Evolutionary conservation across 805 yeast species (phyloP), one percentile per base, ranked within the genome.

Genomic region (Zygosaccharomyces lentus): DNA sequence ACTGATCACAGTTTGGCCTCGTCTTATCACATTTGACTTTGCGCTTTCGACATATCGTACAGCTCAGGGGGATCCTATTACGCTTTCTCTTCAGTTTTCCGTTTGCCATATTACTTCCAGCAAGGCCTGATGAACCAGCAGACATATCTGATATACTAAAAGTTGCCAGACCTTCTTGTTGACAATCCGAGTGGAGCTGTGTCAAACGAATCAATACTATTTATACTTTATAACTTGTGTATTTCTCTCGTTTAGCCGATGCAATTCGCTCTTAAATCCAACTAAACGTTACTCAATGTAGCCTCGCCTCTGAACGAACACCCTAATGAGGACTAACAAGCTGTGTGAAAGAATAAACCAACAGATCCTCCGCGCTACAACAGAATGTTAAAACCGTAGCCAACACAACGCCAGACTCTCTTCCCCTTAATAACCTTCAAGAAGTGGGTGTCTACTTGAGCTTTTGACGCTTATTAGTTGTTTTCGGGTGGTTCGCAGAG

Each of bases 1-100:
- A 78, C 46, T 76, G 77, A 7, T 75, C 68, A 59, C 83, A 78
- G 41, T 76, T 77, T 1, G 83, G 83, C 51, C 77, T 71, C 37
- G 70, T 69, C 49, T 72, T 70, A 52, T 72, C 76, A 62, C 77
- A 73, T 39, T 73, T 75, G 12, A 76, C 77, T 51, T 76, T 76
- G 45, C 78, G 61, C 54, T 72, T 66, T 47, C 78, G 68, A 55
- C 81, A 76, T 36, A 70, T 70, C 0, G 75, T 70, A 50, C 76
- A 72, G 48, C 73, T 69, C 37, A 75, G 63, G 3, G 79, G 75
- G 4, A 71, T 72, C 54, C 80, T 67, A 56, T 75, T 75, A 52
- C 80, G 65, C 50, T 66, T 71, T 47, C 71, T 61, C 43, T 61
- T 66, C 5, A 49, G 34, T 45, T 59, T 61, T n/a, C 36, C 36